Base-by-base conservation (phyloP, 2,329 filamentous ascomycete genomes). In the Nemania sp. region DNA sequence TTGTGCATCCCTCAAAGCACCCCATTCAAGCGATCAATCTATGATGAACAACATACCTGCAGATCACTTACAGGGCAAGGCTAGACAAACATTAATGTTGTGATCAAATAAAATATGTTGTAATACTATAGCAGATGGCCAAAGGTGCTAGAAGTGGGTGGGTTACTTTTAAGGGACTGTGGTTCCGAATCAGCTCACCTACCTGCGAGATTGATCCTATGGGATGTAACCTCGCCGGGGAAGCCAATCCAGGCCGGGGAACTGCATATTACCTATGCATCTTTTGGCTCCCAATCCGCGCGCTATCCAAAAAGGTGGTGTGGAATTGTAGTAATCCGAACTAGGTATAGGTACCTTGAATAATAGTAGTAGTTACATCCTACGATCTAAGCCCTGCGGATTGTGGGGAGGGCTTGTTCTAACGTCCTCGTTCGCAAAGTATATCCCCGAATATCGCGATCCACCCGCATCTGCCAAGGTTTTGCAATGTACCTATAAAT, bases 161-260 rank as follows among this genome's bases (percentile, higher is more conserved):
- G 24, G 26, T 15, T 47, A 20, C 13, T 5, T 45, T 45, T 6
- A 35, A 35, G 11, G 32, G 35, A 41, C 35, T 15, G 8, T 41
- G 18, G 43, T 11, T 47, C 18, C 15, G 18, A 47, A 47, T 22
- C 43, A 20, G 18, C 43, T 22, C 18, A 47, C 43, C 18, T 47
- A 20, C 54, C 24, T 49, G 13, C 26, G 45, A n/a, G 24, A 22
- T 57, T 20, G 24, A 38, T 38, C 38, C 41, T 58, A 22, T 32
- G n/a, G 15, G 22, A 47, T 58, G 55, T 58, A 47, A 49, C 55
- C 55, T 47, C 8, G 8, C 15, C 24, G 26, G 55, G 55, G 55
- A 29, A 5, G 5, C 32, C 22, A 56, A 41, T 32, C 52, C 5
- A 20, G 18, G 27, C 52, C 27, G 29, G n/a, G 29, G 29, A 35